Evolutionary conservation across 768 basidiomycete genomes (phyloP).

Genomic region (Dentipellis fragilis): DNA sequence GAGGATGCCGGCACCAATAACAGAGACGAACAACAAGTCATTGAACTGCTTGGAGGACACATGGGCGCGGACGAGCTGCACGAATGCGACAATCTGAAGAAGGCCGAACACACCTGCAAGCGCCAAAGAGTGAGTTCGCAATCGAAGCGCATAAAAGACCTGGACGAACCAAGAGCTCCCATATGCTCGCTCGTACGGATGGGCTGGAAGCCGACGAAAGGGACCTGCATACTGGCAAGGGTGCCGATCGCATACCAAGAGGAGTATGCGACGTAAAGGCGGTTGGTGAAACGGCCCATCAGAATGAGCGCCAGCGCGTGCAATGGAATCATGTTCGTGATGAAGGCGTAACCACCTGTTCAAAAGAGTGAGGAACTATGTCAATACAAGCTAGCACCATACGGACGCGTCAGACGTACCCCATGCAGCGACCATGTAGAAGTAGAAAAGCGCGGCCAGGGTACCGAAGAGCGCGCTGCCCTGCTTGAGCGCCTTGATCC

Average conservation of each 20-base stretch:
- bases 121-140: not conserved
- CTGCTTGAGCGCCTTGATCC: conserved; percentile 93
- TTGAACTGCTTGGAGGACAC: conserved; percentile 91
- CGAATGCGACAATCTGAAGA: conserved; percentile 91
- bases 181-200: conserved; percentile 96
- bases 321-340: conserved; percentile 99
- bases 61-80: conserved; percentile 79
- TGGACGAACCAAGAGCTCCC: conserved; percentile 78
- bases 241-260: conserved; percentile 99
- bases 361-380: not conserved
- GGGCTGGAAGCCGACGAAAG: conserved; percentile 99
- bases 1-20: conserved; percentile 59
- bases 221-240: conserved; percentile 96
- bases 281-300: conserved; percentile 90
- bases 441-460: conserved; percentile 90
- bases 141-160: not conserved
- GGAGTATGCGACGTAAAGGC: conserved; percentile 91
- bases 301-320: conserved; percentile 90
- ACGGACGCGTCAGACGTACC: conserved; percentile 32
- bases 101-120: conserved; percentile 83
- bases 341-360: conserved; percentile 93
- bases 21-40: conserved; percentile 57
- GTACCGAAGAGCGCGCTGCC: conserved; percentile 91
- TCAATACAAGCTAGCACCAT: too few relatives aligned
- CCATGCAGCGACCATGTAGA: conserved; percentile 99